phyloP scores from a whole-genome alignment of 2,329 filamentous ascomycete species.

The Trichoderma guizhouense region DNA sequence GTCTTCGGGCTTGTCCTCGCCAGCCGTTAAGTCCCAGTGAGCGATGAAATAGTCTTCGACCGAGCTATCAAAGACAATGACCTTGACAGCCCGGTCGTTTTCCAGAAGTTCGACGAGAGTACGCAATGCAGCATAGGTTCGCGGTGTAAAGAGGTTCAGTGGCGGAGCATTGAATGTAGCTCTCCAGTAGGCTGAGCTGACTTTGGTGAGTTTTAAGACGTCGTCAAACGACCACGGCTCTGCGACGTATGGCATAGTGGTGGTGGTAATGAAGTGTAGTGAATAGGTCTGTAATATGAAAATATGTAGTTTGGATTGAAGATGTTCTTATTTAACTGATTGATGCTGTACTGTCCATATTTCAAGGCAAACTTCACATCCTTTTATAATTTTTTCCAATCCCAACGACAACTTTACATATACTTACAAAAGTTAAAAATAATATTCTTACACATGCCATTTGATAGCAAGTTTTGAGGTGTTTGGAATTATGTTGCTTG shows the following conservation, averaged over 20 bases:
- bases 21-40: neutral
- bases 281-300: neutral
- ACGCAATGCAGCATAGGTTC: neutral
- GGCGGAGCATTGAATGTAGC: constrained; percentile 1
- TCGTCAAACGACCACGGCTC: constrained; percentile 1
- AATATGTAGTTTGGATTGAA: neutral
- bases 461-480: neutral
- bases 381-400: neutral
- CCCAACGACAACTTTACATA: neutral
- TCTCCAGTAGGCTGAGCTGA: constrained; percentile 3
- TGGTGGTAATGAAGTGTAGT: neutral
- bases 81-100: neutral
- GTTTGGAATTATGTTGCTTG: neutral
- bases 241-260: neutral
- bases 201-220: constrained; percentile 3
- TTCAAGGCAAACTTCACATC: accelerated
- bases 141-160: constrained; percentile 1
- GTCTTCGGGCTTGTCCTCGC: neutral
- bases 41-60: neutral
- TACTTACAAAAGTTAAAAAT: neutral
- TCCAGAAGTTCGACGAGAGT: neutral
- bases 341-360: neutral
- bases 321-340: neutral
- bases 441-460: neutral
- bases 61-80: neutral